phyloP scores from a whole-genome alignment of 345 rosid species.

The Eucalyptus pauciflora region DNA sequence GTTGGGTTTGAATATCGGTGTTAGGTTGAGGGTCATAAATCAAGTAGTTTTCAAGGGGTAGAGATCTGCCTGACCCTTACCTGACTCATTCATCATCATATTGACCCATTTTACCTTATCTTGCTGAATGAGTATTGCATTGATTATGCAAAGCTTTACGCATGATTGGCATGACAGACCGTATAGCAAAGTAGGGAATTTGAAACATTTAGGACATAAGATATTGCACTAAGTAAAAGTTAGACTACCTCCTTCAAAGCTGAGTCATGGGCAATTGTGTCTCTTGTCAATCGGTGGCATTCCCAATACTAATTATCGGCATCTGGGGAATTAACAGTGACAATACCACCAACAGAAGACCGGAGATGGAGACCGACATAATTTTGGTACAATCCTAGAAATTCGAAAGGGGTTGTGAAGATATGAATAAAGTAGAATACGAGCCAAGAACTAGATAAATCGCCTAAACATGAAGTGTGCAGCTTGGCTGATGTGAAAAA shows the following conservation, averaged over 20 bases:
- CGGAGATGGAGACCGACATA: background rate
- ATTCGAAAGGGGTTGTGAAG: background rate
- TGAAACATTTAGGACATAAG: background rate
- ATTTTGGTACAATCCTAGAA: background rate
- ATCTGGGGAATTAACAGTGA: background rate
- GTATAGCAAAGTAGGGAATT: background rate
- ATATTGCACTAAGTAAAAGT: background rate
- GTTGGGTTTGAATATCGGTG: background rate
- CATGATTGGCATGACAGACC: background rate
- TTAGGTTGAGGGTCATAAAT: background rate
- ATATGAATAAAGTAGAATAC: background rate
- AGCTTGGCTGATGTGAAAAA: background rate
- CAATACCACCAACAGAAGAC: background rate
- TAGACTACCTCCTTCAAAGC: background rate
- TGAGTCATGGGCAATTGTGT: background rate
- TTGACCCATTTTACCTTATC: background rate
- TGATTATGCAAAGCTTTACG: background rate
- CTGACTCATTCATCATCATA: background rate
- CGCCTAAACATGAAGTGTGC: background rate
- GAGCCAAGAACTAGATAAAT: background rate
- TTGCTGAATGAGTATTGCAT: background rate
- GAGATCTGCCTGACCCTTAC: background rate
- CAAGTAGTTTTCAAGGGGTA: background rate
- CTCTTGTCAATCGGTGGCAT: background rate
- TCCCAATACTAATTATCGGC: background rate